These are phyloP conservation scores for Bigelowiella natans DNA, from an alignment of 78 protist species.

Conservation along the genomic window DNA sequence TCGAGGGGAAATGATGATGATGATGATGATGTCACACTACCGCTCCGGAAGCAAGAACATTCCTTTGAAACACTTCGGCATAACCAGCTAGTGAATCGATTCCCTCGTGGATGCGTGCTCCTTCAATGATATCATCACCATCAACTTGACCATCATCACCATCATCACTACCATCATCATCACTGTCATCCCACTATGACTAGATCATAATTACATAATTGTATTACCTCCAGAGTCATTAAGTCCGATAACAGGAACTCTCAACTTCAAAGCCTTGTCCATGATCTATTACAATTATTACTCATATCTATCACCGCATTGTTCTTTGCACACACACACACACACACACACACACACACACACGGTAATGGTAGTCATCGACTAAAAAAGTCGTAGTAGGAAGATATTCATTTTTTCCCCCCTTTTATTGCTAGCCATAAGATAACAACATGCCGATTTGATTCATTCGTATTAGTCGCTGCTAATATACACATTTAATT, in stretches of 20 bases:
- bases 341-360: not conserved
- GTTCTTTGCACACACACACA: not conserved
- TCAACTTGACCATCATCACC: no score
- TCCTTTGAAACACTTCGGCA: conserved; percentile 80
- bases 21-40: no score
- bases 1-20: no score
- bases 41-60: conserved; percentile 84
- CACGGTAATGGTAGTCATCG: not conserved
- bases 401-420: no score
- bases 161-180: no score
- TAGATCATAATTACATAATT: not conserved
- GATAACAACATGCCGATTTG: no score
- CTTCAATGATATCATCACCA: no score
- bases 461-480: no score
- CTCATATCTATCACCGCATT: not conserved
- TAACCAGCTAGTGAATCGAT: conserved; percentile 91
- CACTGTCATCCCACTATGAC: no score
- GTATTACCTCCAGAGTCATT: conserved; percentile 58
- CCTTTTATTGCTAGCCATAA: no score
- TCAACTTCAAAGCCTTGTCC: conserved; percentile 89
- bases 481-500: no score
- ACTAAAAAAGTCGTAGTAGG: no score
- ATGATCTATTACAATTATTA: conserved; percentile 47
- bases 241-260: conserved; percentile 93
- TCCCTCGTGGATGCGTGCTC: conserved; percentile 97